Percentiles rank a stretch among this genome's conserved stretches.
These are phyloP conservation scores for Peniophora sp. DNA, from an alignment of 1,284 basidiomycete species.

Conservation along the genomic window DNA sequence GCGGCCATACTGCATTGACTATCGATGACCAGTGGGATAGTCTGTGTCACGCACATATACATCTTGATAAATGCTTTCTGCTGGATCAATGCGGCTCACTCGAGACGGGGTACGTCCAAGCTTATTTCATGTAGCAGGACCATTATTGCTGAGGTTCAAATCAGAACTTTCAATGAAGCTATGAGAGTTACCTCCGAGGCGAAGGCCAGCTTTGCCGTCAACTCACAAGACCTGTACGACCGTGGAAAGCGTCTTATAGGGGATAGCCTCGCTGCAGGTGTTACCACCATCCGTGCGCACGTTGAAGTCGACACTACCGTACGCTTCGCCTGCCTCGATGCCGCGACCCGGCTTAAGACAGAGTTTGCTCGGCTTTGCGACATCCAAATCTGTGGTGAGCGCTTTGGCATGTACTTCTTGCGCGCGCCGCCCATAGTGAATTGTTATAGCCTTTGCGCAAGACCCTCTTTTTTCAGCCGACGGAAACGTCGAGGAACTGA, in stretches of 20 bases:
- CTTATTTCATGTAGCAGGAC: conserved; percentile 24
- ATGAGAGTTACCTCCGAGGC: conserved; percentile 40
- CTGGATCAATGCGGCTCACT: conserved; percentile 44
- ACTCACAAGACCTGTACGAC: conserved; percentile 35
- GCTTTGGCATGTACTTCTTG: neutral
- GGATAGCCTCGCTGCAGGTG: conserved; percentile 50
- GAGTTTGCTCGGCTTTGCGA: conserved; percentile 40
- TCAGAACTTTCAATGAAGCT: conserved; percentile 52
- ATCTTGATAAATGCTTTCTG: conserved; percentile 63
- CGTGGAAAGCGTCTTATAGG: conserved; percentile 46
- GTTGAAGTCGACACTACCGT: conserved; percentile 56
- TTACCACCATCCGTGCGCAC: conserved; percentile 58
- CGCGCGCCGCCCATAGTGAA: neutral
- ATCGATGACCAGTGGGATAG: conserved; percentile 21
- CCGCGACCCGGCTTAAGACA: conserved; percentile 37
- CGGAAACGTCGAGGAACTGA: conserved; percentile 22
- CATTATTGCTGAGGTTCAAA: no score
- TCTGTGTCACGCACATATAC: conserved; percentile 56
- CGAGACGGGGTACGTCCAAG: conserved; percentile 36
- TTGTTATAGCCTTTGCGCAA: conserved; percentile 49
- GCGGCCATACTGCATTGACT: conserved; percentile 6
- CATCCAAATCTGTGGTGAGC: conserved; percentile 47
- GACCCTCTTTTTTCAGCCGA: conserved; percentile 41
- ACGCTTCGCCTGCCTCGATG: conserved; percentile 39
- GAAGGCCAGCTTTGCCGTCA: conserved; percentile 37